Evolutionary conservation across 352 stramenopile genomes (phyloP), one percentile per base, ranked within the genome.

Genomic region (Elongisporangium anandrum): DNA sequence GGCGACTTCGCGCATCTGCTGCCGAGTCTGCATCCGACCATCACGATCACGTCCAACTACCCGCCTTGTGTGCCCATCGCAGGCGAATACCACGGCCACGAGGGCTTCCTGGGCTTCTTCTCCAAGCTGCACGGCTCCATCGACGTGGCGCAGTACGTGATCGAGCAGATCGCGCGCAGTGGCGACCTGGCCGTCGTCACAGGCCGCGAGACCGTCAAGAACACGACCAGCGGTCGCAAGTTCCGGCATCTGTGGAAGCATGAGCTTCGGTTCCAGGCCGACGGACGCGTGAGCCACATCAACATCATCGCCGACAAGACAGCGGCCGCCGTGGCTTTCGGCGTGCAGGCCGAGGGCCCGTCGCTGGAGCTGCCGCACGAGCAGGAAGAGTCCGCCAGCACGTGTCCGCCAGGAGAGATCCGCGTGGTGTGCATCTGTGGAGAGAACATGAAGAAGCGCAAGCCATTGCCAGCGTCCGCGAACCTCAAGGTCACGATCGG

Each of bases 161-260:
- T 92, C 19, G 70, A 90, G 52, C 71, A 87, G 61, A 79, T 91
- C 45, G 85, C 81, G 26, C 79, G 85, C 24, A 73, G 77, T 38
- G 78, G 76, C 19, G 83, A 94, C 60, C 60, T 93, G 16, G 85
- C 85, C 0, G 85, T 94, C 12, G 81, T 94, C 19, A 87, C 81
- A 0, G 85, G 85, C 21, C 79, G 84, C 41, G 85, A 94, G 54
- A 94, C 83, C 5, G 67, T 94, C 48, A 77, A 74, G 50, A 94
- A 85, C 72, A 65, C 65, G 15, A 49, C 66, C 39, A 94, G 86
- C 65, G 73, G 83, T 45, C 73, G 79, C 34, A 79, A 85, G 50
- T 94, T 92, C 67, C 76, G 83, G 17, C 85, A 94, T 55, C 68
- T 91, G 60, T 94, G 83, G 83, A 90, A 86, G 60, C 85, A 94